Conservation (phyloP, 768 basidiomycete genomes). For the Tylopilus plumbeoviolaceoides region DNA sequence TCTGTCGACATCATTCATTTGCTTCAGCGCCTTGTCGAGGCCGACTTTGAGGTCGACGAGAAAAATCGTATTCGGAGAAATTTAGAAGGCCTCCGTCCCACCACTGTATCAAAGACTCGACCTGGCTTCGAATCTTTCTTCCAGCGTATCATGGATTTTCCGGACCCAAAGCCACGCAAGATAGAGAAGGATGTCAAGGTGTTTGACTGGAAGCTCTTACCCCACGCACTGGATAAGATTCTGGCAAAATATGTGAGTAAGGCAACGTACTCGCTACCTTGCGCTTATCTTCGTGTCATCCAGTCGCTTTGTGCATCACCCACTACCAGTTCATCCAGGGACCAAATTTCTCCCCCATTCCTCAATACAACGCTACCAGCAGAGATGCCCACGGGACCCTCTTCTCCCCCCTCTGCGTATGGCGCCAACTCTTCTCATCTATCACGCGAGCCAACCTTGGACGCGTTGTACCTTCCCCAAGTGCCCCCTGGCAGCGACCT, state of each 20-base stretch:
- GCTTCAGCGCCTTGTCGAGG: constrained; percentile 71
- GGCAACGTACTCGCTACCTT: neutral
- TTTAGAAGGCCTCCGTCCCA: constrained; percentile 87
- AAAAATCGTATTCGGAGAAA: constrained; percentile 96
- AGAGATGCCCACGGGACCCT: neutral
- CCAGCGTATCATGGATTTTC: constrained; percentile 94
- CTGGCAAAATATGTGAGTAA: constrained; percentile 76
- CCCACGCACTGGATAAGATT: constrained; percentile 72
- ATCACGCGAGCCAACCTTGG: constrained; percentile 13
- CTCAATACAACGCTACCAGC: constrained; percentile 24
- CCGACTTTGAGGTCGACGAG: constrained; percentile 86
- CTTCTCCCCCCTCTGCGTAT: constrained; percentile 19
- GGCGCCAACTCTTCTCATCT: constrained; percentile 4
- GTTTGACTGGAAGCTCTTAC: constrained; percentile 71
- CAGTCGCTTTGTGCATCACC: constrained; percentile 49
- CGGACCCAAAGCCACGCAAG: constrained; percentile 88
- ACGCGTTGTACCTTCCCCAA: constrained; percentile 19
- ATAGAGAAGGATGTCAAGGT: constrained; percentile 97
- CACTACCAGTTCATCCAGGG: constrained; percentile 21
- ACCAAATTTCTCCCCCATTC: constrained; percentile 29
- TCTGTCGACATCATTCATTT: constrained; percentile 95
- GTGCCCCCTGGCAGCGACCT: constrained; percentile 17
- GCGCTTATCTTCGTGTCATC: constrained; percentile 2
- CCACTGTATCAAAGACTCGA: constrained; percentile 85
- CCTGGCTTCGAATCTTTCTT: constrained; percentile 82